These are phyloP conservation scores for Comarum palustre DNA, from an alignment of 306 rosid genomes.

Conservation along the genomic window DNA sequence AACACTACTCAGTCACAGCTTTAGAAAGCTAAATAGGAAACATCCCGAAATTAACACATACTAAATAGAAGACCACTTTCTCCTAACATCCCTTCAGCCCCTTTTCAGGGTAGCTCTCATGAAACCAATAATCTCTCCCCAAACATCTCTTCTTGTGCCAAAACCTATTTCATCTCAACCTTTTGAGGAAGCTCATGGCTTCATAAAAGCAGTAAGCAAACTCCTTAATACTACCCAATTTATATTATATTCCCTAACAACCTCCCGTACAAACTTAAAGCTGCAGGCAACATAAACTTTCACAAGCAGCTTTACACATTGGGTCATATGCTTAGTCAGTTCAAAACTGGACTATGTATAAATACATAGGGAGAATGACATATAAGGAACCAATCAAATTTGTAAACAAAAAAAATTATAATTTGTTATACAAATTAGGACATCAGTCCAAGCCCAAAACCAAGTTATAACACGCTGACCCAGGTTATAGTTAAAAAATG, in stretches of 20 bases:
- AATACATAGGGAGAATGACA: too few relatives aligned
- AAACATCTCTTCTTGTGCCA: background rate
- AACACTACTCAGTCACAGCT: background rate
- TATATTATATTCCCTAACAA: background rate
- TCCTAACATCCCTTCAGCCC: background rate
- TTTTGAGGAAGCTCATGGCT: background rate
- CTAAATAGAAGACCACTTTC: background rate
- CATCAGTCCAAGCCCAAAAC: too few relatives aligned
- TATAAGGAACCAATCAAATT: too few relatives aligned
- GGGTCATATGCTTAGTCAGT: background rate
- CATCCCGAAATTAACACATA: background rate
- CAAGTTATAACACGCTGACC: too few relatives aligned
- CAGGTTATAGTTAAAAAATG: too few relatives aligned
- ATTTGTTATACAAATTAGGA: too few relatives aligned
- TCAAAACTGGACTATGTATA: background rate
- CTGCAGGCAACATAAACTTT: background rate
- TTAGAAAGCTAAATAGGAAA: background rate
- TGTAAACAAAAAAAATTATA: too few relatives aligned
- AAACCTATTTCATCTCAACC: background rate
- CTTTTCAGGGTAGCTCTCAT: background rate
- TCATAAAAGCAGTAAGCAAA: background rate
- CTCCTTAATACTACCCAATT: background rate
- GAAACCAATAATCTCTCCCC: background rate
- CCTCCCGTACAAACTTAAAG: background rate
- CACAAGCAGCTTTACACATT: background rate